These are phyloP conservation scores for Ophiostoma montium DNA, from an alignment of 2,329 filamentous ascomycete genomes.

Conservation along the genomic window DNA sequence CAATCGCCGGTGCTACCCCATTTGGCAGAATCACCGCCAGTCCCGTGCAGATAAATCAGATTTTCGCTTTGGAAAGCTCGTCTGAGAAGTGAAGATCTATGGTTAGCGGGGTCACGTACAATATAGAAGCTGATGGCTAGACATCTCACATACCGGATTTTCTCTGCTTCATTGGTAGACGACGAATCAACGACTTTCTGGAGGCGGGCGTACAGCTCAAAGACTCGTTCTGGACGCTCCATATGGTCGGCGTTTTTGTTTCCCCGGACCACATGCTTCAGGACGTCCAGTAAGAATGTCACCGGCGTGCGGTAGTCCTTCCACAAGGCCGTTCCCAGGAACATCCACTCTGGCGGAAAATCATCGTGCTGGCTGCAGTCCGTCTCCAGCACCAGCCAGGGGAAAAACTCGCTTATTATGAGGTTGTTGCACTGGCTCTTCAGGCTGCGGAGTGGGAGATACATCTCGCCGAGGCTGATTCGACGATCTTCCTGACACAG, in stretches of 20 bases:
- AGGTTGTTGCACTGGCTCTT: background rate
- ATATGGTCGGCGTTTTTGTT: background rate
- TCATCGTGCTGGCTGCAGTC: background rate
- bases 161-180: background rate
- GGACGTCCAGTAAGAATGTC: background rate
- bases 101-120: background rate
- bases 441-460: background rate
- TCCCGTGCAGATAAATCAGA: background rate
- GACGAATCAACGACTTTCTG: background rate
- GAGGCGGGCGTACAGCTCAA: background rate
- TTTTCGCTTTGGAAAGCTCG: background rate
- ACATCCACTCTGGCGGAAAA: background rate
- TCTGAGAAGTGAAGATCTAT: slow-evolving; percentile 15
- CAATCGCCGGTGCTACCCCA: background rate
- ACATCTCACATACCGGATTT: slow-evolving; percentile 4
- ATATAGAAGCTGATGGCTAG: background rate
- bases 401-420: background rate
- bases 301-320: background rate
- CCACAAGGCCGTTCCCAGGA: background rate
- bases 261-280: background rate
- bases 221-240: background rate
- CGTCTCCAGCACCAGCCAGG: background rate
- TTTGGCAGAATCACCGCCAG: background rate
- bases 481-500: background rate
- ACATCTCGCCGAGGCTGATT: background rate